Evolutionary conservation across 1,139 yeast species (phyloP), one percentile per base, ranked within the genome.

Genomic region (Hanseniaspora uvarum): DNA sequence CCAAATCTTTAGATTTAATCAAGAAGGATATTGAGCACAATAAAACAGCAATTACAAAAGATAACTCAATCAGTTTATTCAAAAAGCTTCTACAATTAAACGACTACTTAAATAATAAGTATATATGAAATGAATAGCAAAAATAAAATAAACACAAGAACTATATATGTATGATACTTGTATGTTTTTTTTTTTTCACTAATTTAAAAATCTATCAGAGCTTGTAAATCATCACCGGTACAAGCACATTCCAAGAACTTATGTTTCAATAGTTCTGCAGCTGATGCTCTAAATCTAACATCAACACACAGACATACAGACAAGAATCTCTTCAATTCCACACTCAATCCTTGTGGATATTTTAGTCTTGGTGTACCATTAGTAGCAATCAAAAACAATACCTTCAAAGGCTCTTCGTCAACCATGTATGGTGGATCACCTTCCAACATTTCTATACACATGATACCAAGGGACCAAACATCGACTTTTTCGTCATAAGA

Each of bases 371-470:
- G 98, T 1, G 98, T 92, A 57, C 98, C 98, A 65, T 88, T 89
- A 1, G 96, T 86, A 14, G 96, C 97, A 72, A 92, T 92, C 63
- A 92, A 72, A 68, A 87, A 92, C 56, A 86, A 72, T 0, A 94
- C 95, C 67, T 83, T 84, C 63, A 86, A 72, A 12, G 97, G 98
- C 68, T 89, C 96, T 68, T 92, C 98, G 66, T 92, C 92, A 40
- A 46, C 34, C 65, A 92, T 74, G 66, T 92, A 92, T 31, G 98
- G 98, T 10, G 98, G 98, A 66, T 92, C 98, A 24, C 95, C 94
- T 70, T 92, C 98, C 59, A 92, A 84, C 97, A 92, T 89, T 70
- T 92, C 98, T 62, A 92, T 92, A 1, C 96, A 86, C 97, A 92
- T 94, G 61, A 92, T 92, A 59, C 98, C 98, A 58, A 92, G 72